Evolutionary conservation across 257 asterid genomes (phyloP).

Genomic region (Ajuga chamaepitys): DNA sequence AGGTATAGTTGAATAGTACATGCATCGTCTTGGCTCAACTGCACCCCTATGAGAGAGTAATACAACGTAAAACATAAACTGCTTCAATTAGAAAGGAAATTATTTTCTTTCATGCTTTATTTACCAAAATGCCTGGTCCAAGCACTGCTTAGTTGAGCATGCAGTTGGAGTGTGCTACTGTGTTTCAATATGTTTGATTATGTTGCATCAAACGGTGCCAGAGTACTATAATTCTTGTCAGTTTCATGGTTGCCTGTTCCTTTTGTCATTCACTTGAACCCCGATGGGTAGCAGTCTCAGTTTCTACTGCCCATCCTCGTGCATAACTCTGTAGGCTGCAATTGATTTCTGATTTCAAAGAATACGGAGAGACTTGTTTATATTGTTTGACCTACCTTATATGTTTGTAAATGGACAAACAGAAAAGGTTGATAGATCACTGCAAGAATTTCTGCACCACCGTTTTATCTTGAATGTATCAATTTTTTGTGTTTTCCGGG

Average conservation of each 20-base stretch:
- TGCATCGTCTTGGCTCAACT: not conserved
- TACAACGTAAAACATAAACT: not conserved
- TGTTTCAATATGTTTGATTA: conserved; percentile 3
- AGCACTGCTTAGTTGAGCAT: not conserved
- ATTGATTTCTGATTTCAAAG: not conserved
- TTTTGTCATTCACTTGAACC: not conserved
- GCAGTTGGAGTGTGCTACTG: not conserved
- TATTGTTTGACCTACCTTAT: conserved; percentile 4
- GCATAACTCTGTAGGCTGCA: not conserved
- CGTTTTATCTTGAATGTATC: not conserved
- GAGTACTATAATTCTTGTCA: not conserved
- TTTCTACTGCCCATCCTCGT: not conserved
- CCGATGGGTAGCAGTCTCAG: conserved; percentile 2
- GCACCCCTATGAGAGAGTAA: not conserved
- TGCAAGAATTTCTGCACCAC: conserved; percentile 2
- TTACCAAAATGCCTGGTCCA: not conserved
- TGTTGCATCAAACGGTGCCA: not conserved
- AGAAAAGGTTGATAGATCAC: conserved; percentile 7
- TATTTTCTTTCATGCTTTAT: not conserved
- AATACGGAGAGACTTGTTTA: not conserved
- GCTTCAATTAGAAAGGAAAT: not conserved
- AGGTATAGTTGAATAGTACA: not conserved
- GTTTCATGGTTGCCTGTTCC: conserved; percentile 1
- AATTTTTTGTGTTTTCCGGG: conserved; percentile 4
- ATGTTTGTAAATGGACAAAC: not conserved